Percentiles rank a stretch among this genome's conserved stretches.
These are phyloP conservation scores for Alternaria rosae DNA, from an alignment of 2,329 filamentous ascomycete genomes.

Conservation along the genomic window DNA sequence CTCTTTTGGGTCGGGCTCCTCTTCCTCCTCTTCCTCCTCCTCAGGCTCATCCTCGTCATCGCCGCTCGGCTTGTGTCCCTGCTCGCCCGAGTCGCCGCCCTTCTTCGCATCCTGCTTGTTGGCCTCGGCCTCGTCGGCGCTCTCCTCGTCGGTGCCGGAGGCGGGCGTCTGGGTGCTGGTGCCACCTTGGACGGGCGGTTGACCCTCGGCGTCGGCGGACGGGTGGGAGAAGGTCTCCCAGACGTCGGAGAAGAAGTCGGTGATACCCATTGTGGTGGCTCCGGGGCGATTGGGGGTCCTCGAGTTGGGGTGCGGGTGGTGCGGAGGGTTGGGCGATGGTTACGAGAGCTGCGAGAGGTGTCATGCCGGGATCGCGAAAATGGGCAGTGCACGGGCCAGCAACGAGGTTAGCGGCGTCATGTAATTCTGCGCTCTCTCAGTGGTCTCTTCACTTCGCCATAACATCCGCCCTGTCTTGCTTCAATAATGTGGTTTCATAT, in stretches of 20 bases:
- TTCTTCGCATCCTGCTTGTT: constrained; percentile 53
- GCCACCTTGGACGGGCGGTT: constrained; percentile 50
- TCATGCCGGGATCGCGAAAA: constrained; percentile 34
- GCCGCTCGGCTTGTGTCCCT: constrained; percentile 57
- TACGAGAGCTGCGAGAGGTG: constrained; percentile 27
- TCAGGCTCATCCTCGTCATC: constrained; percentile 73
- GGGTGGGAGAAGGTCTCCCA: constrained; percentile 68
- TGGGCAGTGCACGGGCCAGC: constrained; percentile 23
- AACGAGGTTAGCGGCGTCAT: constrained; percentile 31
- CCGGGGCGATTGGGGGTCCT: constrained; percentile 44
- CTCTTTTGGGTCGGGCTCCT: constrained; percentile 85
- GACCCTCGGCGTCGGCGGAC: constrained; percentile 54
- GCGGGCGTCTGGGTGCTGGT: constrained; percentile 48
- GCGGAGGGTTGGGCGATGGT: constrained; percentile 24
- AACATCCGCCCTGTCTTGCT: background rate
- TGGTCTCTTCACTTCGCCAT: constrained; percentile 14
- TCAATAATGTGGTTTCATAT: background rate
- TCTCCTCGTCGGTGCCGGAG: constrained; percentile 55
- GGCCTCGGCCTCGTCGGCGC: constrained; percentile 50
- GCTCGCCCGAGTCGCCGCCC: constrained; percentile 53
- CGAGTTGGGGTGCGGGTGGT: constrained; percentile 19
- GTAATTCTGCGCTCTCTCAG: constrained; percentile 27
- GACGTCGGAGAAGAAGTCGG: constrained; percentile 70
- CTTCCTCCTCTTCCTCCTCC: constrained; percentile 83
- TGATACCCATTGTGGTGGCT: constrained; percentile 64